phyloP scores from a whole-genome alignment of 306 rosid genomes.

The Cucurbita pepo region DNA sequence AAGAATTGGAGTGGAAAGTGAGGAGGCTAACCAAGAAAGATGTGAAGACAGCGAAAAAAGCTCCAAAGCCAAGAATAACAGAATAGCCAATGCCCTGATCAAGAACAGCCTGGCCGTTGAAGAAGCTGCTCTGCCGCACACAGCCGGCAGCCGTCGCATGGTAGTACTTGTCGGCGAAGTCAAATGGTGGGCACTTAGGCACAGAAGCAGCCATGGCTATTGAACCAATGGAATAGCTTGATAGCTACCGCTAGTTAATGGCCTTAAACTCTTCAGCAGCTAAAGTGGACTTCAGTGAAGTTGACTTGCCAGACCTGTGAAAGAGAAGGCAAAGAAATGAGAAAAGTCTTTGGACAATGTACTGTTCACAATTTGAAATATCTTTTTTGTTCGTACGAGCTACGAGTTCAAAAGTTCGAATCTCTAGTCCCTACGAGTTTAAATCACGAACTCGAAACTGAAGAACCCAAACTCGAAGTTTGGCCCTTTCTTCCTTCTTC shows the following conservation, averaged over 20 bases:
- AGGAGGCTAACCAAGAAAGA: constrained; percentile 48
- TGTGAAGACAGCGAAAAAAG: constrained; percentile 82
- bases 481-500: not conserved
- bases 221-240: not conserved
- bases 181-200: constrained; percentile 62
- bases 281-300: not conserved
- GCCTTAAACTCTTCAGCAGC: not conserved
- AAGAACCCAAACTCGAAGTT: too few species aligned
- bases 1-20: not conserved
- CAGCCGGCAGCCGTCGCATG: constrained; percentile 29
- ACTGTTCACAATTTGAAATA: not conserved
- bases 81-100: constrained; percentile 75
- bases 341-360: not conserved
- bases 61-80: constrained; percentile 84
- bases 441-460: too few species aligned
- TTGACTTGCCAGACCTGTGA: not conserved
- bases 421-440: too few species aligned
- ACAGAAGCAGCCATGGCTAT: constrained; percentile 20
- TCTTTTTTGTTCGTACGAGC: not conserved
- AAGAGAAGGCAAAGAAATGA: not conserved
- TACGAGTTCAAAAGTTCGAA: too few species aligned
- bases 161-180: constrained; percentile 52
- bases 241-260: not conserved
- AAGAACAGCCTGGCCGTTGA: constrained; percentile 64
- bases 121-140: constrained; percentile 75